Conservation (phyloP, 164 flowering plant genomes). For the Tetrastigma voinierianum region DNA sequence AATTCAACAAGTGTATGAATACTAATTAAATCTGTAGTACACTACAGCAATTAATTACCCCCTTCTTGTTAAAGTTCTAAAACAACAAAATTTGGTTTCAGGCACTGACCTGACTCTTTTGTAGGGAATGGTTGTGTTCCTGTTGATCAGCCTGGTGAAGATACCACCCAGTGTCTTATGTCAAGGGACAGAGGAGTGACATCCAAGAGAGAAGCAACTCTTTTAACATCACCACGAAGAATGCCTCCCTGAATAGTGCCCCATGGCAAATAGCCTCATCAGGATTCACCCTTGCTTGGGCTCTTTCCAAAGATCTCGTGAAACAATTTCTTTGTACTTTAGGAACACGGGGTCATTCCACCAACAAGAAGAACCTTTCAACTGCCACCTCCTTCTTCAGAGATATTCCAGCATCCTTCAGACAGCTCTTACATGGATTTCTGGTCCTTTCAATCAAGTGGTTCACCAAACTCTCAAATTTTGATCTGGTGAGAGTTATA, state of each 20-base stretch:
- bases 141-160: conserved; percentile 57
- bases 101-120: conserved; percentile 65
- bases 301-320: conserved; percentile 64
- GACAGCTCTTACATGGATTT: conserved; percentile 58
- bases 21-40: too few relatives aligned
- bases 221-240: conserved; percentile 76
- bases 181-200: conserved; percentile 74
- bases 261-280: conserved; percentile 82
- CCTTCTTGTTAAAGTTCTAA: too few relatives aligned
- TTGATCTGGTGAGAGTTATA: conserved; percentile 69
- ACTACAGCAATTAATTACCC: too few relatives aligned
- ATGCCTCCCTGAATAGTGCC: conserved; percentile 85
- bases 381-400: conserved; percentile 60
- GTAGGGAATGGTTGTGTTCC: conserved; percentile 73
- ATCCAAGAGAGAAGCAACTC: conserved; percentile 70
- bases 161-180: conserved; percentile 70
- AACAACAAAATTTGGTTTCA: not conserved
- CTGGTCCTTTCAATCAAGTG: conserved; percentile 64
- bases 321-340: conserved; percentile 65
- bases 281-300: conserved; percentile 82
- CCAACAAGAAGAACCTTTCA: conserved; percentile 82
- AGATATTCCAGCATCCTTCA: conserved; percentile 65
- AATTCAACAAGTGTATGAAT: too few relatives aligned
- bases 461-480: conserved; percentile 58
- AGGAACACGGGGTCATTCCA: conserved; percentile 77